These are phyloP conservation scores for Phaeophleospora eucalypticola DNA, from an alignment of 2,329 filamentous ascomycete species.

Conservation along the genomic window DNA sequence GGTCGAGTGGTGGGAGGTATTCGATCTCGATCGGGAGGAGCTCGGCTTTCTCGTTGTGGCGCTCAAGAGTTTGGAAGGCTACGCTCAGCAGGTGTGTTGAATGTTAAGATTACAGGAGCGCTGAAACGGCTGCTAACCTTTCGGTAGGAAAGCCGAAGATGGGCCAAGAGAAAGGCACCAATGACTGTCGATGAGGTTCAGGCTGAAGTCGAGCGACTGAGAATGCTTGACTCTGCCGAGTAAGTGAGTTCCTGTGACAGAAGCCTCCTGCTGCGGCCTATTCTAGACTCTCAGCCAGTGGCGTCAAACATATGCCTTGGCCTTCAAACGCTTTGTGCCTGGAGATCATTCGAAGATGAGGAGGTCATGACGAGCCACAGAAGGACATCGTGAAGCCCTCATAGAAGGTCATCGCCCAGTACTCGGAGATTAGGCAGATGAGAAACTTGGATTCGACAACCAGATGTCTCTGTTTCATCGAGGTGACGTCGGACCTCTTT, in stretches of 20 bases:
- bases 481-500: too few species aligned
- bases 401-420: too few species aligned
- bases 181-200: constrained; percentile 57
- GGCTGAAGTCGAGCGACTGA: constrained; percentile 50
- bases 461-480: too few species aligned
- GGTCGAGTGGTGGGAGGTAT: constrained; percentile 94
- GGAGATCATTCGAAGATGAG: too few species aligned
- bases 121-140: background rate
- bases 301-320: background rate
- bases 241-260: background rate
- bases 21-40: constrained; percentile 92
- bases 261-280: too few species aligned
- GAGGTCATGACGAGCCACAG: too few species aligned
- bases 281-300: too few species aligned
- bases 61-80: constrained; percentile 72
- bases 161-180: constrained; percentile 51
- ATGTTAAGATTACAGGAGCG: background rate
- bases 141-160: constrained; percentile 51
- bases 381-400: too few species aligned
- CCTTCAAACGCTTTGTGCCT: too few species aligned
- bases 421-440: too few species aligned
- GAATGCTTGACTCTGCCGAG: constrained; percentile 7
- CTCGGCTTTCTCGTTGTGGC: constrained; percentile 87
- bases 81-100: constrained; percentile 45
- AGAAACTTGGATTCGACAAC: too few species aligned